Evolutionary conservation across 495 filamentous ascomycete genomes (phyloP), one percentile per base, ranked within the genome.

Genomic region (Glonium stellatum): DNA sequence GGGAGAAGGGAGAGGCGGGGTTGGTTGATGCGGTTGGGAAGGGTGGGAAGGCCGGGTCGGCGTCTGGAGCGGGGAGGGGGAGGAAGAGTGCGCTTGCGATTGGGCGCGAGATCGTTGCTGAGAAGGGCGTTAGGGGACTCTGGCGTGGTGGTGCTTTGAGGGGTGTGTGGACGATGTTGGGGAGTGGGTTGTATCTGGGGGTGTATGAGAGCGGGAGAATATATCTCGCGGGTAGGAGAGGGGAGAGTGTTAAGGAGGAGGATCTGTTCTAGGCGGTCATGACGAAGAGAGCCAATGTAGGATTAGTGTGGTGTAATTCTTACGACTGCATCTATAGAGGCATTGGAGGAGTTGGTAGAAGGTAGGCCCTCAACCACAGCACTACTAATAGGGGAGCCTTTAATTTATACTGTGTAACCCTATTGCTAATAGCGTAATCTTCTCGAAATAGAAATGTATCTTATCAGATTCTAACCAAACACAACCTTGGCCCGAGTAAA

Each of bases 181-280:
- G 89, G 6, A 83, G 87, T 63, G 89, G 92, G 8, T 70, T 96
- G 31, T 96, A 96, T 78, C 76, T 97, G 11, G 86, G 90, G 18
- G 83, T 87, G 19, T 96, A 96, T 73, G 90, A 97, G 71, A 84
- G 83, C 57, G 86, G 86, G 25, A 80, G 89, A 63, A 73, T 85
- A 37, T 90, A 83, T 77, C 74, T 95, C 42, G 84, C 83, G 61
- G 78, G 76, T 41, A 72, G 77, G 54, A 76, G 78, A 48, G 70
- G 70, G 44, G 61, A 71, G 42, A 58, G 65, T 21, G 34, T 72
- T 11, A 57, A 71, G 31, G 68, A 46, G 10, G 54, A 57, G 25
- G 48, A 51, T 31, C 25, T 51, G 48, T 51, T 51, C 19, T 51
- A 31, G 27, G 27, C 2, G 27, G 2, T 6, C 6, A 31, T 31